Evolutionary conservation across 129 eudicot species (phyloP).

Genomic region (Centella asiatica): DNA sequence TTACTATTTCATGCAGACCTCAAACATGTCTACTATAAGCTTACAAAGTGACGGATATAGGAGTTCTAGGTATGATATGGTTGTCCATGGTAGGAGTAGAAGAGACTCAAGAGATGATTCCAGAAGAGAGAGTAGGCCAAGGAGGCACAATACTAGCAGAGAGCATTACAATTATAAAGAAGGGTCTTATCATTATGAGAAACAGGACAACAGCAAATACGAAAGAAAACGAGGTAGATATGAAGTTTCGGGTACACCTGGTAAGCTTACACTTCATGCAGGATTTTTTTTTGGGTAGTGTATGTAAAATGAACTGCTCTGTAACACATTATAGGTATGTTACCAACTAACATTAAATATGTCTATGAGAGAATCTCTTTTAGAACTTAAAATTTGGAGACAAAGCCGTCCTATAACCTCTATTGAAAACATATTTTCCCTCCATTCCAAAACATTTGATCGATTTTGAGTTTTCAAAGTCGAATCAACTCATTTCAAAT

Average conservation of each 20-base stretch:
- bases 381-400: no score
- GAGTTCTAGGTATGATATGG: constrained; percentile 34
- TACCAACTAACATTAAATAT: no score
- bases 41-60: constrained; percentile 23
- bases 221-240: constrained; percentile 67
- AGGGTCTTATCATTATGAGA: constrained; percentile 37
- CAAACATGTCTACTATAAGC: constrained; percentile 40
- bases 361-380: no score
- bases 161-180: constrained; percentile 29
- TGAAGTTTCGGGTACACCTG: constrained; percentile 69
- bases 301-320: no score
- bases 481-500: no score
- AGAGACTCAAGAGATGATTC: constrained; percentile 42
- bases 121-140: constrained; percentile 32
- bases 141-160: constrained; percentile 36
- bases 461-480: no score
- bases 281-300: not conserved
- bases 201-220: constrained; percentile 36
- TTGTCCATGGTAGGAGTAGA: constrained; percentile 33
- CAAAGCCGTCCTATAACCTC: no score
- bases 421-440: no score
- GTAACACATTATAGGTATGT: no score
- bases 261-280: constrained; percentile 25
- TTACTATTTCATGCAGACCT: constrained; percentile 22
- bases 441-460: no score